phyloP scores from a whole-genome alignment of 108 stramenopile species.

The Skeletonema menzelii region DNA sequence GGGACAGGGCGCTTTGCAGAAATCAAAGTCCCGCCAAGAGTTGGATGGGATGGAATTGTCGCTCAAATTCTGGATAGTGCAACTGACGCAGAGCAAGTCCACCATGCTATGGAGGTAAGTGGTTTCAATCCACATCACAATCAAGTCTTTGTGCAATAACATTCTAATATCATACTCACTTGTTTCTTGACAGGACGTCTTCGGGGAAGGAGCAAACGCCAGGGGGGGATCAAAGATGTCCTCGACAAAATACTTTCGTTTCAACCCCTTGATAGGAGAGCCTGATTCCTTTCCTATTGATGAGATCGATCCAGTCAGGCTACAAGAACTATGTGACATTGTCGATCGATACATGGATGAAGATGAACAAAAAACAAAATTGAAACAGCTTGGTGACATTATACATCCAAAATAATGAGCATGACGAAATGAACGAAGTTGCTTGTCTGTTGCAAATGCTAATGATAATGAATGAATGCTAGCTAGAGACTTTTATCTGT shows the following conservation, averaged over 20 bases:
- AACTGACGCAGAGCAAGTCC: conserved; percentile 67
- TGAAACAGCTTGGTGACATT: conserved; percentile 44
- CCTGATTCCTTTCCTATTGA: conserved; percentile 70
- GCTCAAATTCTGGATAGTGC: conserved; percentile 86
- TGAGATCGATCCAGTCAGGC: conserved; percentile 66
- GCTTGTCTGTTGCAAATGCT: background rate
- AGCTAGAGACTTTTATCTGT: background rate
- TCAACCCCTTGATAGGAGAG: conserved; percentile 75
- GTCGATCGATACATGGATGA: conserved; percentile 70
- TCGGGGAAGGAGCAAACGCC: conserved; percentile 64
- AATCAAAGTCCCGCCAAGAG: conserved; percentile 66
- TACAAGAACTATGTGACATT: conserved; percentile 61
- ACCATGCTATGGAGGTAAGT: conserved; percentile 43
- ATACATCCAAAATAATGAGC: conserved; percentile 22
- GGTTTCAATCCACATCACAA: background rate
- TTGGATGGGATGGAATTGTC: conserved; percentile 91
- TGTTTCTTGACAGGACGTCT: conserved; percentile 52
- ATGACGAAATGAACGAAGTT: background rate
- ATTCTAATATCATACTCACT: background rate
- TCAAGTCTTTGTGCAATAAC: background rate
- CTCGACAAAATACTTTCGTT: conserved; percentile 74
- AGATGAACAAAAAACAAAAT: conserved; percentile 65
- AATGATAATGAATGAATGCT: background rate
- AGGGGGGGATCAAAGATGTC: conserved; percentile 45
- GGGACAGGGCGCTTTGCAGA: conserved; percentile 50